Evolutionary conservation across 345 rosid genomes (phyloP), one percentile per base, ranked within the genome.

Genomic region (Geranium rotundifolium): DNA sequence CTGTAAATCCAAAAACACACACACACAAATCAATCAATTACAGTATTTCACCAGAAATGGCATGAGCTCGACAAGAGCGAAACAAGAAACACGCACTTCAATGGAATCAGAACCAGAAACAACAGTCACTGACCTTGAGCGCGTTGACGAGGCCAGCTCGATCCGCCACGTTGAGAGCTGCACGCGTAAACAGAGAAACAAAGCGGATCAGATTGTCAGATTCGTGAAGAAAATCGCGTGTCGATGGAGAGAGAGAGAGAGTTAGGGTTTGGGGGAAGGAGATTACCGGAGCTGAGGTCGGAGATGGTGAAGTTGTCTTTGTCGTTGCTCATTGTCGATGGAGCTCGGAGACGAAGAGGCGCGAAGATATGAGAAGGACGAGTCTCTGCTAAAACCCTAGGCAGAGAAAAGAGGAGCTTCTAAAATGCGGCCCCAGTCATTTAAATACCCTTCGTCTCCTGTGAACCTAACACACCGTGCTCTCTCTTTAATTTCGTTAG

Each of bases 91-190:
- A 41, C 16, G 8, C 29, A 12, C 17, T 18, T 12, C 12, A 23
- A 46, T n/a, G 27, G 50, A 52, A 6, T 17, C 60, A 29, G 2
- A 61, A 30, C 15, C 19, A 6, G 13, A 1, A 57, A 62, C 39
- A 49, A n/a, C 3, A 31, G 19, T n/a, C 14, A 72, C 77, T n/a
- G 54, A 92, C 96, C 90, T 84, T 89, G 34, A 92, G 88, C 60
- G 77, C 87, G 69, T 74, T 87, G 50, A 83, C 95, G 54, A 92
- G 93, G 29, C 81, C 96, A 7, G 86, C 90, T 12, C 95, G 90
- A 76, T 75, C 82, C 68, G 64, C 87, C 10, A 78, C 86, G 69
- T 80, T 82, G 64, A 89, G 88, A 67, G 86, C 98, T 92, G 49
- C 56, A 54, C 37, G 65, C 20, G 56, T 27, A 29, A 65, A 58